Percentiles rank a stretch among this genome's conserved stretches.
These are phyloP conservation scores for Podosphaera fusca DNA, from an alignment of 2,329 filamentous ascomycete species.

Conservation along the genomic window DNA sequence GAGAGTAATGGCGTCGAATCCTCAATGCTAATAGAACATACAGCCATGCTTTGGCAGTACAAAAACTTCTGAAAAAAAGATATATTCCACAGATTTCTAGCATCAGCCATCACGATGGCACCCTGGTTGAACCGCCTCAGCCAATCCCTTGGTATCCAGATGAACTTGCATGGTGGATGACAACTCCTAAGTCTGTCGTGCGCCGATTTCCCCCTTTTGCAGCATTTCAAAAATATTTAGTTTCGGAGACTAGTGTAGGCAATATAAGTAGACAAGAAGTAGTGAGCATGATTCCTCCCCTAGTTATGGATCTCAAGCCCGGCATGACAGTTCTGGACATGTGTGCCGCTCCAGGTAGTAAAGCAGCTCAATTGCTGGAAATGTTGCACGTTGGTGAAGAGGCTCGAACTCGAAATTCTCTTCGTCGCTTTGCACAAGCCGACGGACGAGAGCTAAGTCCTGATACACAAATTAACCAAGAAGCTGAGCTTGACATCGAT, in stretches of 20 bases:
- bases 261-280: conserved; percentile 96
- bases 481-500: conserved; percentile 30
- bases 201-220: conserved; percentile 85
- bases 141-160: conserved; percentile 86
- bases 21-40: conserved; percentile 2
- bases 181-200: conserved; percentile 86
- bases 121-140: conserved; percentile 57
- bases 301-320: conserved; percentile 74
- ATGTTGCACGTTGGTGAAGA: conserved; percentile 88
- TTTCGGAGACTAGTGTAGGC: conserved; percentile 88
- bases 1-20: neutral
- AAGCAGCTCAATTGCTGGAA: conserved; percentile 85
- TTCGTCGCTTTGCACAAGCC: conserved; percentile 38
- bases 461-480: conserved; percentile 22
- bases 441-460: conserved; percentile 32
- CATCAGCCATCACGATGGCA: conserved; percentile 63
- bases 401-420: conserved; percentile 50
- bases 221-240: conserved; percentile 90
- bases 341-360: conserved; percentile 91
- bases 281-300: conserved; percentile 94
- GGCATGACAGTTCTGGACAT: conserved; percentile 88
- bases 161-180: conserved; percentile 91
- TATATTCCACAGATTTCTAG: conserved; percentile 80
- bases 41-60: conserved; percentile 78
- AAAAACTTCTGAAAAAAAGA: conserved; percentile 63